phyloP scores from a whole-genome alignment of 306 rosid genomes.

The Vigna unguiculata region DNA sequence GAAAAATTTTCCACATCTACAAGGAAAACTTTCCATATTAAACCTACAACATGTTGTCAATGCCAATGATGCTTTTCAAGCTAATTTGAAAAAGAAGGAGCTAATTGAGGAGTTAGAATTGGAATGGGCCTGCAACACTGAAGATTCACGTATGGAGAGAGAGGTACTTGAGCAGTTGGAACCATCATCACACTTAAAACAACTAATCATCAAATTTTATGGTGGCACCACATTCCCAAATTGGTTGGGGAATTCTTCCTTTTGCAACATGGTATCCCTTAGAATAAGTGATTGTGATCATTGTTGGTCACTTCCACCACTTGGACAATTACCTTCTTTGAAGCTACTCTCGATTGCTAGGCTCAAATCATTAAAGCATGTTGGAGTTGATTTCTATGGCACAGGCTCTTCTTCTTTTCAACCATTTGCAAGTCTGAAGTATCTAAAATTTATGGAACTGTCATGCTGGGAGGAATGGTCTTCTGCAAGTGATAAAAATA shows the following conservation, averaged over 20 bases:
- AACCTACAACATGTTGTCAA: conserved; percentile 22
- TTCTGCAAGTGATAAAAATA: neutral
- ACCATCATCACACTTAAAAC: conserved; percentile 28
- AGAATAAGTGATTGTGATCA: conserved; percentile 18
- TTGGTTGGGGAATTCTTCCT: conserved; percentile 40
- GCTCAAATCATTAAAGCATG: neutral
- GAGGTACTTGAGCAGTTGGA: conserved; percentile 35
- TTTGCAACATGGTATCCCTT: neutral
- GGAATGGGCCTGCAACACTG: too few relatives aligned
- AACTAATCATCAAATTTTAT: conserved; percentile 18
- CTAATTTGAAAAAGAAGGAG: conserved; percentile 1
- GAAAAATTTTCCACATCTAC: conserved; percentile 3
- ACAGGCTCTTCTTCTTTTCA: conserved; percentile 17
- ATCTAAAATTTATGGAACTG: neutral
- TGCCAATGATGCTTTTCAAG: neutral
- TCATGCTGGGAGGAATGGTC: conserved; percentile 13
- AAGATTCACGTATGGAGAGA: neutral
- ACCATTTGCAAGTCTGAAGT: neutral
- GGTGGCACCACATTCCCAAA: conserved; percentile 36
- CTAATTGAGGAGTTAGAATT: neutral
- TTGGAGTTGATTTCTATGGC: conserved; percentile 9
- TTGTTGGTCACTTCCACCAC: conserved; percentile 31
- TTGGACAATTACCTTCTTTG: conserved; percentile 32
- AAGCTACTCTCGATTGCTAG: neutral
- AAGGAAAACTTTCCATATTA: conserved; percentile 25